Conservation (phyloP, 768 basidiomycete species). For the Daedaleopsis nitida region DNA sequence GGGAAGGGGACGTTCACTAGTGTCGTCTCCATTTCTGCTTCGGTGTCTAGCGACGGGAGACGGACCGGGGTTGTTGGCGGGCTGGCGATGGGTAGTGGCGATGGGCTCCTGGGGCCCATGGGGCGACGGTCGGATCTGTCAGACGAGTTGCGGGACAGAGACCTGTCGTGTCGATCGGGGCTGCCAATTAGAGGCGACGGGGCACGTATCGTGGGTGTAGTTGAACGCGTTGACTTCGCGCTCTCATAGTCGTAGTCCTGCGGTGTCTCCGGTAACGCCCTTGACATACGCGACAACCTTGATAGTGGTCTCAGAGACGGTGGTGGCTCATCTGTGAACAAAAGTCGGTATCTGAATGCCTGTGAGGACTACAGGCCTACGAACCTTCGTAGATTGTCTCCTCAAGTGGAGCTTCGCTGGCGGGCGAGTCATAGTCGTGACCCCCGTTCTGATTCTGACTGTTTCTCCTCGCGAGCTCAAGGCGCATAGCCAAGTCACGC, state of each 20-base stretch:
- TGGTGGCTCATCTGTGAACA: conserved; percentile 59
- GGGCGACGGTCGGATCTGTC: conserved; percentile 65
- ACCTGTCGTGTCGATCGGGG: conserved; percentile 37
- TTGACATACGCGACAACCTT: conserved; percentile 41
- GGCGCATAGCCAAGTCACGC: conserved; percentile 70
- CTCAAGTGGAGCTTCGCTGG: conserved; percentile 52
- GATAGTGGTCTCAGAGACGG: conserved; percentile 56
- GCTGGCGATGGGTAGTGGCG: conserved; percentile 59
- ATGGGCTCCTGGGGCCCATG: conserved; percentile 74
- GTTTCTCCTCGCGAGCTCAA: conserved; percentile 84
- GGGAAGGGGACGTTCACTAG: conserved; percentile 30
- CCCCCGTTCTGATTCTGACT: conserved; percentile 70
- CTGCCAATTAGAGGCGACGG: conserved; percentile 11
- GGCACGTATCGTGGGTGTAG: conserved; percentile 45
- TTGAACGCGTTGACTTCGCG: conserved; percentile 33
- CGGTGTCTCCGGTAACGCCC: conserved; percentile 34
- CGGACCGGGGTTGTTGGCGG: conserved; percentile 27
- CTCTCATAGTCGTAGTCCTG: conserved; percentile 31
- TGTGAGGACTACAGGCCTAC: conserved; percentile 19
- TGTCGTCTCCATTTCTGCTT: conserved; percentile 46
- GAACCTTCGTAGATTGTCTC: conserved; percentile 81
- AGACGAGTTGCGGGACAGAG: conserved; percentile 48
- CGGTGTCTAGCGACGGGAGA: conserved; percentile 43
- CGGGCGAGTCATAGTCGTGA: conserved; percentile 40
- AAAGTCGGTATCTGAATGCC: too few relatives aligned